Base-by-base conservation (phyloP, 176 grass and related monocot genomes). In the Aegilops umbellulata region DNA sequence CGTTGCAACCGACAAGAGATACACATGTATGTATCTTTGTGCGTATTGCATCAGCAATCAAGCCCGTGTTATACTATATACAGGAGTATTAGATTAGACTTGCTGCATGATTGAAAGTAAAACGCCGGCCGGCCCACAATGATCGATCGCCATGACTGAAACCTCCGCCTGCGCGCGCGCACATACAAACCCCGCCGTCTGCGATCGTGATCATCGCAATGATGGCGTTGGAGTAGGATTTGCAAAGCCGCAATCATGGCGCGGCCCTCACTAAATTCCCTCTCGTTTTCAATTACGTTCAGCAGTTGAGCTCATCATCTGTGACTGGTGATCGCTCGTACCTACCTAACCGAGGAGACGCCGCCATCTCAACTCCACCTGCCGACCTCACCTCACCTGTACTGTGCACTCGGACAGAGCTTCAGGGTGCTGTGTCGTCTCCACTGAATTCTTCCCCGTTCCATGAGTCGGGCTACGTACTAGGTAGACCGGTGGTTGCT, bases 191-290 rank as follows among this genome's bases (percentile, higher is more conserved):
- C 35, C 22, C 34, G 14, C 26, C 16, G 47, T 72, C 7, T 7
- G 13, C 16, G 49, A 53, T 19, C 6, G 49, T 14, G 15, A 14
- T 2, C 42, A 35, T 6, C 46, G 19, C 42, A 84, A 81, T 79
- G 57, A 29, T 31, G 66, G 20, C 58, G 26, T 38, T 87, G 34
- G 80, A 87, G 74, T 77, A 80, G 15, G 74, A 23, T 55, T 90
- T 15, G 88, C 84, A 90, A 87, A 83, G 74, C 79, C 3, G 14
- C 65, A 72, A 90, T 90, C 65, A 90, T 87, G 80, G 3, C 29
- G 16, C 8, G 76, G 65, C 2, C 61, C 76, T 44, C n/a, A 25
- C 31, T 61, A 79, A 41, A 58, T 23, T 25, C 22, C 5, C 25
- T 20, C 61, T 7, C 17, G 23, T 64, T 60, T 58, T 63, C 4